Evolutionary conservation across 345 rosid genomes (phyloP).

Genomic region (Camelina laxa): DNA sequence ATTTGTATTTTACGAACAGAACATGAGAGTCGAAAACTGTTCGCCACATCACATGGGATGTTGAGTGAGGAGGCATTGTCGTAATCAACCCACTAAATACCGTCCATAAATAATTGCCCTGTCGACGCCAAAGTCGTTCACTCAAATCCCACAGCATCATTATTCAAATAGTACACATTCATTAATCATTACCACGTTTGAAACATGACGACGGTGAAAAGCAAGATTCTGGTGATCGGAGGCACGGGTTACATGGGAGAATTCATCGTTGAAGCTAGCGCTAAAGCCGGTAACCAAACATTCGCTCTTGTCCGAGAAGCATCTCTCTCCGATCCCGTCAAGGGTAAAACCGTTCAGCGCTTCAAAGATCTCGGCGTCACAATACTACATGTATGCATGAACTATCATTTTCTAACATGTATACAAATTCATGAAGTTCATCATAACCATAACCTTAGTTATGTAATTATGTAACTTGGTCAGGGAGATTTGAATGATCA

Average conservation of each 20-base stretch:
- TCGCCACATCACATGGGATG: too few species aligned
- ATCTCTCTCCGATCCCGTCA: constrained; percentile 35
- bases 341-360: constrained; percentile 30
- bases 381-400: constrained; percentile 17
- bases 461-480: neutral
- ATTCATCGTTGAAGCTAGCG: constrained; percentile 40
- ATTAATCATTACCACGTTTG: neutral
- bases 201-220: neutral
- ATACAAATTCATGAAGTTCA: neutral
- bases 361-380: constrained; percentile 43
- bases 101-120: too few species aligned
- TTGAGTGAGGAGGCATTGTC: too few species aligned
- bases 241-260: constrained; percentile 45
- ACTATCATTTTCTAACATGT: neutral
- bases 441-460: neutral
- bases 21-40: neutral
- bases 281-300: constrained; percentile 40
- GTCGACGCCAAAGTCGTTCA: too few species aligned
- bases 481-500: constrained; percentile 48
- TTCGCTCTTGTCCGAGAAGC: constrained; percentile 45
- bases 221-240: constrained; percentile 48
- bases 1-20: neutral
- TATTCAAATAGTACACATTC: neutral
- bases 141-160: neutral
- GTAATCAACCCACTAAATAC: too few species aligned